These are phyloP conservation scores for Melampsora larici-populina DNA, from an alignment of 1,284 basidiomycete species.

Conservation along the genomic window DNA sequence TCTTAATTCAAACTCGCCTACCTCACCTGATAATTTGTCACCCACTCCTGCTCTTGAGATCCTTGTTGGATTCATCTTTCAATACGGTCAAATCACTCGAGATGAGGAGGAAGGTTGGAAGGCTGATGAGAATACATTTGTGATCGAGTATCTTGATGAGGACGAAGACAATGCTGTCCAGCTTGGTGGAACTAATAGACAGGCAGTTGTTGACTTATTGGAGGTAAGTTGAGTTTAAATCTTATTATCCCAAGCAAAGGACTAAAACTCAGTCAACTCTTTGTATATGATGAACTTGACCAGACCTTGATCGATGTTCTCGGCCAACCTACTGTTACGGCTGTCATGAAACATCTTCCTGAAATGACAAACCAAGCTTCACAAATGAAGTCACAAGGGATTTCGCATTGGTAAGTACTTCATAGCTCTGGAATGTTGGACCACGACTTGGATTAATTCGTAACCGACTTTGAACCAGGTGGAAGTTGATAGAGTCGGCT, in stretches of 20 bases:
- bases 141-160: slow-evolving; percentile 73
- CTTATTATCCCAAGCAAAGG: neutral
- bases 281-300: neutral
- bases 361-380: slow-evolving; percentile 62
- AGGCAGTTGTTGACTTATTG: slow-evolving; percentile 78
- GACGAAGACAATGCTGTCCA: slow-evolving; percentile 81
- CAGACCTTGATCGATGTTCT: slow-evolving; percentile 71
- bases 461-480: slow-evolving; percentile 60
- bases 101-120: slow-evolving; percentile 81
- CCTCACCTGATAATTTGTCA: slow-evolving; percentile 33
- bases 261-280: neutral
- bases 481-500: slow-evolving; percentile 80
- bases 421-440: neutral
- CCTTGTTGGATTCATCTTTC: neutral
- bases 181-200: slow-evolving; percentile 68
- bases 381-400: slow-evolving; percentile 55
- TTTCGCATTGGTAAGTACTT: slow-evolving; percentile 50
- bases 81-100: slow-evolving; percentile 51
- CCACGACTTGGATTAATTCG: neutral
- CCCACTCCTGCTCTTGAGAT: neutral
- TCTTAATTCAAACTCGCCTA: slow-evolving; percentile 55
- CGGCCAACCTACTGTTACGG: slow-evolving; percentile 61
- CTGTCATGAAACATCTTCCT: slow-evolving; percentile 64
- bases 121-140: slow-evolving; percentile 68
- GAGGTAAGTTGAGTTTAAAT: slow-evolving; percentile 58